phyloP scores from a whole-genome alignment of 2,329 filamentous ascomycete species.

The Fusarium sublunatum region DNA sequence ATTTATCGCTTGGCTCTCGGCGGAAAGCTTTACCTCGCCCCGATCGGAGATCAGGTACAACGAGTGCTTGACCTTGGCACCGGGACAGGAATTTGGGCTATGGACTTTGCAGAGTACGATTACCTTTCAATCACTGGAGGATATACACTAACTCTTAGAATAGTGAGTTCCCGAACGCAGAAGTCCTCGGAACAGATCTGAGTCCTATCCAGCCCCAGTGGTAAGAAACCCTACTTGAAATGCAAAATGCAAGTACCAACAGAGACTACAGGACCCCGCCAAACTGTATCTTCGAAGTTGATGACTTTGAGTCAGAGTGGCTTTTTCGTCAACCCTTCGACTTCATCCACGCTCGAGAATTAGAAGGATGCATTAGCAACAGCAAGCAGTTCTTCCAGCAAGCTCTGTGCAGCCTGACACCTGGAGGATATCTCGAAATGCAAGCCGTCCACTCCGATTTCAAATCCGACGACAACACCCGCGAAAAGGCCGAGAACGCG shows the following conservation, averaged over 20 bases:
- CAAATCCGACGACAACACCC: constrained; percentile 8
- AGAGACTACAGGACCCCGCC: constrained; percentile 5
- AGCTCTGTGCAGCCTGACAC: background rate
- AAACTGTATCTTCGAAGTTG: constrained; percentile 24
- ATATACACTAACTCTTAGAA: background rate
- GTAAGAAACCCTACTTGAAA: background rate
- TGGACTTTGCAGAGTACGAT: constrained; percentile 28
- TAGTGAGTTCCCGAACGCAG: constrained; percentile 13
- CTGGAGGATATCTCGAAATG: constrained; percentile 21
- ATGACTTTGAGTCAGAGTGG: constrained; percentile 27
- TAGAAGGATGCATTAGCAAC: constrained; percentile 16
- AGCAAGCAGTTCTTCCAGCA: background rate
- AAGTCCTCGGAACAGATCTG: constrained; percentile 22
- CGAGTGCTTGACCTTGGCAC: constrained; percentile 26
- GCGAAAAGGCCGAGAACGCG: background rate
- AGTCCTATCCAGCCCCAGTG: constrained; percentile 30
- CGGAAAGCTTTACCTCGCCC: constrained; percentile 21
- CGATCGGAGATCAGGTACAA: constrained; percentile 1
- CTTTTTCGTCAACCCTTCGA: constrained; percentile 17
- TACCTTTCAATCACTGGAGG: fast-evolving
- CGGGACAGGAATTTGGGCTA: constrained; percentile 25
- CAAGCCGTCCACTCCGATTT: constrained; percentile 16
- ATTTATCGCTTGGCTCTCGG: constrained; percentile 15
- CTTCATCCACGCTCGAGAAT: constrained; percentile 18
- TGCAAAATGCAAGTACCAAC: background rate